Conservation (phyloP, 139 green algal species). For the Gonium pectorale region DNA sequence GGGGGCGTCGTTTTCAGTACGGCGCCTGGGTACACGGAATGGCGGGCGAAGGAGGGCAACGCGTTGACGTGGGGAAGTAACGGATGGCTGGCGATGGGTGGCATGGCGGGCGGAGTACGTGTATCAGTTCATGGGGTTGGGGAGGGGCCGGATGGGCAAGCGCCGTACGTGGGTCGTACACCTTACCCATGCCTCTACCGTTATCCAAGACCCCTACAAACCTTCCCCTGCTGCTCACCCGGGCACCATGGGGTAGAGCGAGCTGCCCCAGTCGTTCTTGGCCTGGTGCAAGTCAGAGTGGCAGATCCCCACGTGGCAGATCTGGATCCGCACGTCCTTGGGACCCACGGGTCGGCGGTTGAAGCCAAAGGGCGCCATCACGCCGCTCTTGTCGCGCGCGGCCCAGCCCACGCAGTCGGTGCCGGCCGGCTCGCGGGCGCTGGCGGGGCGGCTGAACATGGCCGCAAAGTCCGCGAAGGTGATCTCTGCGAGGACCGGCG, state of each 20-base stretch:
- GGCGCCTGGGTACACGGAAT: too few relatives aligned
- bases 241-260: constrained; percentile 76
- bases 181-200: too few relatives aligned
- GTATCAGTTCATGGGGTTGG: too few relatives aligned
- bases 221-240: constrained; percentile 63
- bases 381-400: constrained; percentile 58
- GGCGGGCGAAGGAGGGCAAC: too few relatives aligned
- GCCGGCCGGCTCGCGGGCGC: not conserved
- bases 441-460: not conserved
- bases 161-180: too few relatives aligned
- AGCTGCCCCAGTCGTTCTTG: constrained; percentile 74
- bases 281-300: constrained; percentile 87
- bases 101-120: too few relatives aligned
- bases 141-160: too few relatives aligned
- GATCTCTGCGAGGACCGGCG: not conserved
- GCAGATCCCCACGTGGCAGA: constrained; percentile 79
- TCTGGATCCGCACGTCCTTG: constrained; percentile 74
- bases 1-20: too few relatives aligned
- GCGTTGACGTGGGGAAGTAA: too few relatives aligned
- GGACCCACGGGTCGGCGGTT: constrained; percentile 53
- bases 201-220: too few relatives aligned
- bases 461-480: constrained; percentile 35
- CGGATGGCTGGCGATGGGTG: too few relatives aligned
- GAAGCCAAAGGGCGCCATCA: constrained; percentile 74
- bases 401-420: constrained; percentile 77